Conservation (phyloP, 352 stramenopile species). For the Pythium guiyangense region DNA sequence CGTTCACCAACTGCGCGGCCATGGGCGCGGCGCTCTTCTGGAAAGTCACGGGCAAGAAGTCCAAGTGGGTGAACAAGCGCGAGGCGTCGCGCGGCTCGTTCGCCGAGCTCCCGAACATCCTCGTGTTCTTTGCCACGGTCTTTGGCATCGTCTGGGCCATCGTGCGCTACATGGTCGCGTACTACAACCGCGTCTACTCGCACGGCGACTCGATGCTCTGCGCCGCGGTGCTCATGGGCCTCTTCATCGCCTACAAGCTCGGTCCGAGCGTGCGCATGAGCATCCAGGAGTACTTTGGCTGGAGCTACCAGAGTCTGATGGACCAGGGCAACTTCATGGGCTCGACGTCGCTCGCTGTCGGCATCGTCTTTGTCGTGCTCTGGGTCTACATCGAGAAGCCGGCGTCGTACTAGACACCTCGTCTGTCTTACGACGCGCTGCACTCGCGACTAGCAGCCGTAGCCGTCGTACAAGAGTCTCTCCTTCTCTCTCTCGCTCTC, state of each 20-base stretch:
- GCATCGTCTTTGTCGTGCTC: constrained; percentile 77
- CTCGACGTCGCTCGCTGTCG: constrained; percentile 65
- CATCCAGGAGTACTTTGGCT: constrained; percentile 86
- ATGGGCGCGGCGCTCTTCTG: constrained; percentile 80
- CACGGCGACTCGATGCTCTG: neutral
- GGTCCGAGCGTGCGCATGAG: constrained; percentile 80
- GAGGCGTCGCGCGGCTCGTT: constrained; percentile 86
- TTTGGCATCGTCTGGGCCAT: constrained; percentile 74
- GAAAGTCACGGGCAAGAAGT: constrained; percentile 80
- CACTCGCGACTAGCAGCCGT: too few species aligned
- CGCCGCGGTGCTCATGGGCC: constrained; percentile 33
- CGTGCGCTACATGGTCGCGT: constrained; percentile 62
- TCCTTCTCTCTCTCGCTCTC: too few species aligned
- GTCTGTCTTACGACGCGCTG: too few species aligned
- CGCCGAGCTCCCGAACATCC: constrained; percentile 86
- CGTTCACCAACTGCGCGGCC: constrained; percentile 85
- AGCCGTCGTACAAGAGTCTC: too few species aligned
- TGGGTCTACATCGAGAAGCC: constrained; percentile 84
- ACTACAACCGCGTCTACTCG: too few species aligned
- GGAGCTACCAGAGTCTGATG: constrained; percentile 86
- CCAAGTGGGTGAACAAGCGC: constrained; percentile 86
- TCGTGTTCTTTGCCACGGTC: constrained; percentile 83
- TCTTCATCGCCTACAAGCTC: constrained; percentile 71
- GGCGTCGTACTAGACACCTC: constrained; percentile 6
- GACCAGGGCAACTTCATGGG: constrained; percentile 3